Conservation (phyloP, 2,329 filamentous ascomycete genomes). For the Alternaria triticina region DNA sequence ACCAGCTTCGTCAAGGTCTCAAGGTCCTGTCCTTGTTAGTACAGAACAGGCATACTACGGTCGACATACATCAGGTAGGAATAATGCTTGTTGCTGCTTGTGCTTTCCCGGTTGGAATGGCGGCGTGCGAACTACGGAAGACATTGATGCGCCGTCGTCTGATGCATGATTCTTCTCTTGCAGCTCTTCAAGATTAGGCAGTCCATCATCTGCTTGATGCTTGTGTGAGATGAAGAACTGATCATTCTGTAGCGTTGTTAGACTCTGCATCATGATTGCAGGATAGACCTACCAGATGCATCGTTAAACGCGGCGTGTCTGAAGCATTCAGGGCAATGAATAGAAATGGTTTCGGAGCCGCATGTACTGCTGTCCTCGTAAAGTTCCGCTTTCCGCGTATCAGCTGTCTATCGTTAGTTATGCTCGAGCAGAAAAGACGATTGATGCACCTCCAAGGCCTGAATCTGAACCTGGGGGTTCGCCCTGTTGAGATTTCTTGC, state of each 20-base stretch:
- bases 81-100: slow-evolving; percentile 35
- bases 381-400: slow-evolving; percentile 80
- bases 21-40: slow-evolving; percentile 54
- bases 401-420: slow-evolving; percentile 60
- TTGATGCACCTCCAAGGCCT: slow-evolving; percentile 66
- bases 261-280: slow-evolving; percentile 42
- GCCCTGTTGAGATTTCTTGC: slow-evolving; percentile 80
- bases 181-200: slow-evolving; percentile 73
- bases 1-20: slow-evolving; percentile 65
- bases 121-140: slow-evolving; percentile 47
- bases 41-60: neutral
- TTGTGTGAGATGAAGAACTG: slow-evolving; percentile 88
- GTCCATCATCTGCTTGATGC: slow-evolving; percentile 74
- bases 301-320: slow-evolving; percentile 43
- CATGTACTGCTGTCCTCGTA: slow-evolving; percentile 74
- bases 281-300: slow-evolving; percentile 49
- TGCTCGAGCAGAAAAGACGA: neutral
- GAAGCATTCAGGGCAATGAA: slow-evolving; percentile 74
- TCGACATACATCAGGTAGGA: slow-evolving; percentile 55
- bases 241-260: slow-evolving; percentile 72
- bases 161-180: slow-evolving; percentile 22
- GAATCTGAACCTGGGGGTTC: slow-evolving; percentile 79
- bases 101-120: slow-evolving; percentile 22
- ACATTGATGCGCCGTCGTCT: slow-evolving; percentile 42
- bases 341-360: slow-evolving; percentile 78